Evolutionary conservation across 192 early-diverging fungal genomes (phyloP), one percentile per base, ranked within the genome.

Genomic region (Phycomyces blakesleeanus): DNA sequence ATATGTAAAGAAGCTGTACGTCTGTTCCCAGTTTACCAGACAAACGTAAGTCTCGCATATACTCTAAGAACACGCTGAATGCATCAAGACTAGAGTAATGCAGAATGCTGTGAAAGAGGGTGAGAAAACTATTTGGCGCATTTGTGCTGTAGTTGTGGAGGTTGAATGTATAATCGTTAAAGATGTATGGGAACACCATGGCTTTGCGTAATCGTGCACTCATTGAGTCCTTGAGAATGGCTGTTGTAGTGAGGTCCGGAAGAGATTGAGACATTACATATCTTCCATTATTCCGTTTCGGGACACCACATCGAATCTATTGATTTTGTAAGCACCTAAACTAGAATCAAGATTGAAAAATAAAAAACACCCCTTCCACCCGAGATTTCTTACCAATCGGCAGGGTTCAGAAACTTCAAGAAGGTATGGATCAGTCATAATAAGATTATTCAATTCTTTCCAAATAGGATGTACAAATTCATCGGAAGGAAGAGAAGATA

Each of bases 81-180:
- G 81, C 78, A 58, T 85, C 90, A 16, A 81, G 73, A 21, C 86
- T 87, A 24, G 87, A 87, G 61, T 91, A 91, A 57, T 91, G 88
- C 24, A 86, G 62, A 11, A 90, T 77, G 34, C 86, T 82, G 67
- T 91, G 90, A 57, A 88, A 81, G 56, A 91, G 75, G 0, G 87
- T 85, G 54, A 91, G 61, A 55, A 87, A 88, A 5, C 80, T 84
- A 65, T 91, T 91, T 50, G 90, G 83, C 9, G 77, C 69, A 59
- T 90, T 91, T 66, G 79, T 80, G 57, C 77, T 76, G 26, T 74
- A 78, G 51, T 83, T 88, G 59, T 76, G 68, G 37, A 87, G 79
- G 59, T 89, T 90, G 64, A 84, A 87, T 10, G 78, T 69, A 57
- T 89, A 74, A 63, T 79, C 63, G 75, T 79, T 85, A 71, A 72